Percentiles rank a stretch among this genome's conserved stretches.
phyloP scores from a whole-genome alignment of 176 grass and related monocot genomes.

The Ampelocalamus luodianensis region DNA sequence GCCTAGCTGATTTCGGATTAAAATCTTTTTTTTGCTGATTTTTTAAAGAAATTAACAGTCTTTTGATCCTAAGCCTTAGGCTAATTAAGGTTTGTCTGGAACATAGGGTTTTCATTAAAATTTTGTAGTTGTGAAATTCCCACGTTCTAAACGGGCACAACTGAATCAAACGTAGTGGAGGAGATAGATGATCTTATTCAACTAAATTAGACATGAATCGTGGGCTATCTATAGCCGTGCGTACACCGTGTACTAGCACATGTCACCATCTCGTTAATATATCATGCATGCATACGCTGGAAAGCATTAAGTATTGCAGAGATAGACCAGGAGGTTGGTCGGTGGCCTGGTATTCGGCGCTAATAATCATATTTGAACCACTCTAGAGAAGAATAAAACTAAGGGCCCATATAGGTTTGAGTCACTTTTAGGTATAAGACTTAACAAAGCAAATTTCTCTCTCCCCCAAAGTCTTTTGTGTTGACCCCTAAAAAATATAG shows the following conservation, averaged over 20 bases:
- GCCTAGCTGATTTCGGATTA: too few species aligned
- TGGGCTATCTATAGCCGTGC: background rate
- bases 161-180: background rate
- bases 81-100: too few species aligned
- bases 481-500: background rate
- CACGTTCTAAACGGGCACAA: background rate
- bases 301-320: background rate
- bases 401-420: background rate
- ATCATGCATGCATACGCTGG: background rate
- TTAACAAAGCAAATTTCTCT: background rate
- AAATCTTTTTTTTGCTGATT: too few species aligned
- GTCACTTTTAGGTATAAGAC: background rate
- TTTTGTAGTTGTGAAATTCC: background rate
- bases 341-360: background rate
- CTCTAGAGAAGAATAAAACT: background rate
- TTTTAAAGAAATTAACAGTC: too few species aligned
- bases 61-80: too few species aligned
- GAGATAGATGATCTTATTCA: background rate
- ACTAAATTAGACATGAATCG: background rate
- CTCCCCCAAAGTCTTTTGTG: background rate
- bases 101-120: background rate
- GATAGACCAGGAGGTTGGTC: background rate
- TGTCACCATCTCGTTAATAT: background rate
- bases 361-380: conserved; percentile 18
- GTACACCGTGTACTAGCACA: background rate